phyloP scores from a whole-genome alignment of 768 basidiomycete genomes.

The Gymnopilus junonius region DNA sequence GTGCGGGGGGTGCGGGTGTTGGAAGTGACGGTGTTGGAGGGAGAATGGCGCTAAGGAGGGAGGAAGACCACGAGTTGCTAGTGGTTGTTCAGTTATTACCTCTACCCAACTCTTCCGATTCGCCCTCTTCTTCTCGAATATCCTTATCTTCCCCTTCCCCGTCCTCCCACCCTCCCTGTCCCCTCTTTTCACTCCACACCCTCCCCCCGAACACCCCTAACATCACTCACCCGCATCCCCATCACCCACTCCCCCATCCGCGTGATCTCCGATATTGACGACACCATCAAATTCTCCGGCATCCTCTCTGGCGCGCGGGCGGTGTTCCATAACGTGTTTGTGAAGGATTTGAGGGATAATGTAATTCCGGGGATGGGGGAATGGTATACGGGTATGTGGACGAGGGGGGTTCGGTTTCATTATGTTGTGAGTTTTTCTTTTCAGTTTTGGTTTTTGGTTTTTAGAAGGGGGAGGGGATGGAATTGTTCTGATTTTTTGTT shows the following conservation, averaged over 20 bases:
- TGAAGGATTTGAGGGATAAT: slow-evolving; percentile 78
- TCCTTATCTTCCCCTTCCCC: background rate
- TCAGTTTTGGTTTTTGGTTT: background rate
- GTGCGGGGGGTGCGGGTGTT: too few species aligned
- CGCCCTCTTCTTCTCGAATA: background rate
- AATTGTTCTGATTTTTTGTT: background rate
- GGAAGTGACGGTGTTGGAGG: too few species aligned
- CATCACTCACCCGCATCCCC: slow-evolving; percentile 42
- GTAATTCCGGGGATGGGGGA: slow-evolving; percentile 83
- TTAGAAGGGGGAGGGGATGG: background rate
- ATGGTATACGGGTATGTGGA: slow-evolving; percentile 76
- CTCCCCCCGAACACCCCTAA: slow-evolving; percentile 7
- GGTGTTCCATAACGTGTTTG: slow-evolving; percentile 92
- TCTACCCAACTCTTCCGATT: background rate
- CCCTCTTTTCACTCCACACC: background rate
- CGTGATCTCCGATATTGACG: slow-evolving; percentile 93
- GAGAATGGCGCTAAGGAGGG: too few species aligned
- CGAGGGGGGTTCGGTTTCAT: slow-evolving; percentile 77
- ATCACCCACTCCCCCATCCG: slow-evolving; percentile 70
- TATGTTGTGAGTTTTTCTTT: slow-evolving; percentile 71
- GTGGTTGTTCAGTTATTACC: slow-evolving; percentile 57
- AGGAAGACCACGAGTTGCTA: slow-evolving; percentile 57
- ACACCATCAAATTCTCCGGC: slow-evolving; percentile 84
- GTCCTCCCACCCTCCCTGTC: background rate
- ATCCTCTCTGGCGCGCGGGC: slow-evolving; percentile 80